A percentile compares a stretch with the other conserved stretches of the same genome.
Evolutionary conservation across 2,329 filamentous ascomycete genomes (phyloP).

Genomic region (Colletotrichum viniferum): DNA sequence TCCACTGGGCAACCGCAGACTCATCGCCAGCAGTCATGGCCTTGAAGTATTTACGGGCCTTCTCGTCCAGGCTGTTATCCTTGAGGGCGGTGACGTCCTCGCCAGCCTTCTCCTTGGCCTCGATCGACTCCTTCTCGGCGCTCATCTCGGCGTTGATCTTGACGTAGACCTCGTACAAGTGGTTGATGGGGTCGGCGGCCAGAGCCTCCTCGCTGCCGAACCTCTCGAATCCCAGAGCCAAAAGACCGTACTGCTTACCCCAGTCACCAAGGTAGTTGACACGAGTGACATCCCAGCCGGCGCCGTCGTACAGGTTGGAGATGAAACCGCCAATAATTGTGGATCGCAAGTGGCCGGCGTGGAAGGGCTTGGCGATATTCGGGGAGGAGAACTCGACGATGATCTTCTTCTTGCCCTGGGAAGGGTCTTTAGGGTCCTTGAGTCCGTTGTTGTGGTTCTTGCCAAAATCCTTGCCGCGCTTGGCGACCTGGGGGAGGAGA

Average conservation of each 20-base stretch:
- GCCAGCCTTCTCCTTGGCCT: conserved; percentile 57
- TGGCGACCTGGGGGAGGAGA: conserved; percentile 72
- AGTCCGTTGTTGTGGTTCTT: conserved; percentile 65
- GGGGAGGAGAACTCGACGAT: conserved; percentile 86
- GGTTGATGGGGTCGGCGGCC: conserved; percentile 76
- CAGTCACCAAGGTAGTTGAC: conserved; percentile 84
- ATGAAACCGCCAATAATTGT: conserved; percentile 83
- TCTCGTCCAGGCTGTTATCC: conserved; percentile 70
- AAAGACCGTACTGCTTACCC: conserved; percentile 78
- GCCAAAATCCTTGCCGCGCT: conserved; percentile 66
- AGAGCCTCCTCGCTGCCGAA: conserved; percentile 78
- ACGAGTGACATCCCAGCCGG: conserved; percentile 74
- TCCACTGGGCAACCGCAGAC: conserved; percentile 65
- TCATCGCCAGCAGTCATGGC: conserved; percentile 72
- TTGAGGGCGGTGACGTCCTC: conserved; percentile 54
- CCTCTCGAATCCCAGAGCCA: conserved; percentile 76
- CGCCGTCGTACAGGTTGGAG: conserved; percentile 71
- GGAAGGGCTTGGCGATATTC: conserved; percentile 87
- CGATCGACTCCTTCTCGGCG: conserved; percentile 70
- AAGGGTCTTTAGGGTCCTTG: conserved; percentile 64
- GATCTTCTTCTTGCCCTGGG: conserved; percentile 66
- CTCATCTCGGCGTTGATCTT: conserved; percentile 72
- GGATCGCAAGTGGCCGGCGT: conserved; percentile 76
- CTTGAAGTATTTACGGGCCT: conserved; percentile 75
- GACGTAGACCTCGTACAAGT: conserved; percentile 83